Evolutionary conservation across 2,329 filamentous ascomycete species (phyloP), one percentile per base, ranked within the genome.

Genomic region (Alternaria rosae): DNA sequence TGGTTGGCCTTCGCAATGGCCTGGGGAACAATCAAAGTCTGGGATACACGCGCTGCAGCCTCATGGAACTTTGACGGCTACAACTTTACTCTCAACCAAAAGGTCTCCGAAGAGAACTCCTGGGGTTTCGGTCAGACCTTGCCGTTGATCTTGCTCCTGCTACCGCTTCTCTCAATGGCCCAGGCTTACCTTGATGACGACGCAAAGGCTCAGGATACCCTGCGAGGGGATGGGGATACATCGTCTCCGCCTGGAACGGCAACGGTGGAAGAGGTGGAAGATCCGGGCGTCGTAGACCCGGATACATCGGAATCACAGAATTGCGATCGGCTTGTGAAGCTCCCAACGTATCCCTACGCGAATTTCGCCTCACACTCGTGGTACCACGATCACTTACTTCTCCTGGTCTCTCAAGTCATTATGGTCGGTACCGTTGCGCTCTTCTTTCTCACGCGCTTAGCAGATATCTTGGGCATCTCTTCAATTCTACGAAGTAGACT

Each of bases 101-200:
- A 38, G 1, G 28, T 70, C 4, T 53, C 64, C 6, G 59, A 65
- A 7, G 70, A 74, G 45, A 65, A 74, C 32, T 56, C 55, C 11
- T 73, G 70, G 73, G 68, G 67, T 0, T 74, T 74, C 30, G 72
- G 72, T 3, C 72, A 76, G 44, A 74, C 65, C 12, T 50, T 76
- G 6, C 73, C 72, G 10, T 55, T 76, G 3, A 48, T 76, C 10
- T 61, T 76, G 1, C 48, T 76, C 3, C 38, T 74, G 2, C 52
- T 74, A 6, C 73, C 71, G 0, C 11, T 72, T 1, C 57, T 76
- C 6, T 68, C 67, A 0, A 71, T 72, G 68, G 59, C 66, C 4
- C 71, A 74, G 50, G 59, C 66, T 10, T 75, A 73, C 51, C 62
- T 73, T 15, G 72, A 72, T 41, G 67, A 71, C 44, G 66, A 72